Evolutionary conservation across 257 asterid species (phyloP).

Genomic region (Solanum pennellii): DNA sequence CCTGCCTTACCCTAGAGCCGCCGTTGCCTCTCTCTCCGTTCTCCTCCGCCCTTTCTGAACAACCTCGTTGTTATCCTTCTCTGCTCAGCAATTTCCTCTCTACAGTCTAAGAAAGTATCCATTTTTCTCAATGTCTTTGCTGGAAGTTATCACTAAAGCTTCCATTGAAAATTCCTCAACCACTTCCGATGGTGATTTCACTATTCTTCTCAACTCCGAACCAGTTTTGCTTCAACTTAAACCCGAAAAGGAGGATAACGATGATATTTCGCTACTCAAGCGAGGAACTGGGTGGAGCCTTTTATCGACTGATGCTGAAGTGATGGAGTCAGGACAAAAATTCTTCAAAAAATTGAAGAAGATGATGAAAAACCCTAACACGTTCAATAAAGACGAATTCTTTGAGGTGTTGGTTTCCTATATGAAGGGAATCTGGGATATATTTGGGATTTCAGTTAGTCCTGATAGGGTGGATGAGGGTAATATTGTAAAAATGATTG

Average conservation of each 20-base stretch:
- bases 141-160: slow-evolving; percentile 59
- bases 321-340: slow-evolving; percentile 28
- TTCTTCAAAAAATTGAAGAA: slow-evolving; percentile 30
- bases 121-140: slow-evolving; percentile 36
- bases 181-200: slow-evolving; percentile 24
- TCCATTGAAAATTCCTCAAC: slow-evolving; percentile 10
- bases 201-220: slow-evolving; percentile 51
- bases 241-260: slow-evolving; percentile 23
- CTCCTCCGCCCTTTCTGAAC: neutral
- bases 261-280: slow-evolving; percentile 18
- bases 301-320: slow-evolving; percentile 29
- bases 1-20: neutral
- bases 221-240: slow-evolving; percentile 29
- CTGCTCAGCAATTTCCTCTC: neutral
- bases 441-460: slow-evolving; percentile 17
- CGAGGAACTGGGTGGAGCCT: slow-evolving; percentile 48
- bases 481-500: slow-evolving; percentile 28
- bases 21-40: neutral
- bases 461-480: slow-evolving; percentile 18
- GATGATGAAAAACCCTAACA: slow-evolving; percentile 34
- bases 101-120: neutral
- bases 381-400: slow-evolving; percentile 36
- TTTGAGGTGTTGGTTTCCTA: slow-evolving; percentile 26
- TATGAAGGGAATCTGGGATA: slow-evolving; percentile 29
- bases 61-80: neutral